Evolutionary conservation across 2,329 filamentous ascomycete species (phyloP).

Genomic region (Sporothrix dimorphospora): DNA sequence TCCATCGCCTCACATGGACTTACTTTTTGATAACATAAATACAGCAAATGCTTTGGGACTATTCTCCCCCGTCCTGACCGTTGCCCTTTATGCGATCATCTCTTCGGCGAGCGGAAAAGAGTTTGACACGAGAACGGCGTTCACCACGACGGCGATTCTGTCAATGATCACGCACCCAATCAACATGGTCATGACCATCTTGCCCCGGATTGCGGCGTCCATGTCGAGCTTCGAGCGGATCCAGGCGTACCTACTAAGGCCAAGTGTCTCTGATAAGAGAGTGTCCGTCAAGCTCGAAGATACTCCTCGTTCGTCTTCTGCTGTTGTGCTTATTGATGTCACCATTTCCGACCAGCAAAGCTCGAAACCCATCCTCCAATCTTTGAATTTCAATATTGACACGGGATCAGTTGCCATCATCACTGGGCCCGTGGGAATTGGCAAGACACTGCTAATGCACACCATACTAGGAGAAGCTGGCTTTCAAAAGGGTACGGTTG

Average conservation of each 20-base stretch:
- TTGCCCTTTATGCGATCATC: conserved; percentile 43
- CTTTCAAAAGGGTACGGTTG: conserved; percentile 2
- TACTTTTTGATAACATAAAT: neutral
- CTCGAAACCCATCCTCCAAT: conserved; percentile 32
- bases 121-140: conserved; percentile 45
- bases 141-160: conserved; percentile 47
- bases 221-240: conserved; percentile 45
- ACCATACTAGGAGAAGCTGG: conserved; percentile 40
- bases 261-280: neutral
- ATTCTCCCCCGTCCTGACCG: conserved; percentile 46
- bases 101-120: conserved; percentile 32
- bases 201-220: conserved; percentile 42
- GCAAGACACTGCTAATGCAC: conserved; percentile 40
- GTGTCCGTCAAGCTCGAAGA: neutral
- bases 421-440: conserved; percentile 39
- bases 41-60: conserved; percentile 48
- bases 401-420: conserved; percentile 37
- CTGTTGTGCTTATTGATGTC: conserved; percentile 28
- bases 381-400: conserved; percentile 36
- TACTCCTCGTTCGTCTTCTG: neutral
- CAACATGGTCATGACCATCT: conserved; percentile 50
- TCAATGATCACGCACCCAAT: conserved; percentile 47
- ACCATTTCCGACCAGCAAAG: conserved; percentile 25
- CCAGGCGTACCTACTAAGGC: conserved; percentile 40
- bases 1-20: neutral